These are phyloP conservation scores for Penicillium nucicola DNA, from an alignment of 495 filamentous ascomycete species.

Conservation along the genomic window DNA sequence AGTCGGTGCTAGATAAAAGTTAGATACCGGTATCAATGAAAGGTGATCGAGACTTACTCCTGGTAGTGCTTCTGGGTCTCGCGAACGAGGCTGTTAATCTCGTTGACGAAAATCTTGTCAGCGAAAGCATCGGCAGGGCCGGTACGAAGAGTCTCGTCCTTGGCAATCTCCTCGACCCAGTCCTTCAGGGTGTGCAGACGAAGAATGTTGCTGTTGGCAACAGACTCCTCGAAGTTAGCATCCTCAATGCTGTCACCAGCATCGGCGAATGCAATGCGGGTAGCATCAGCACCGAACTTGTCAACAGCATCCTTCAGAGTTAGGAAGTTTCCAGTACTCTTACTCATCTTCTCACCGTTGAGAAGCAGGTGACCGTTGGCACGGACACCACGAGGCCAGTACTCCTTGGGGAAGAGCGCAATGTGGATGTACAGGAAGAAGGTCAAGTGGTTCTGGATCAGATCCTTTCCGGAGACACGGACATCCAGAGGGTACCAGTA, in stretches of 20 bases:
- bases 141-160: slow-evolving; percentile 68
- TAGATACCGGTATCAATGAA: slow-evolving; percentile 18
- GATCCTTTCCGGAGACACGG: slow-evolving; percentile 78
- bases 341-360: slow-evolving; percentile 97
- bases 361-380: slow-evolving; percentile 90
- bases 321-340: slow-evolving; percentile 93
- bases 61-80: slow-evolving; percentile 76
- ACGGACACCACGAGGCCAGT: slow-evolving; percentile 81
- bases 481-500: slow-evolving; percentile 97
- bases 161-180: slow-evolving; percentile 84
- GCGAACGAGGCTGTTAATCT: slow-evolving; percentile 78
- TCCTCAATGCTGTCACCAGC: slow-evolving; percentile 93
- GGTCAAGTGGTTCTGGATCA: slow-evolving; percentile 86
- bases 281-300: slow-evolving; percentile 94
- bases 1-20: slow-evolving; percentile 57
- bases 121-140: slow-evolving; percentile 74
- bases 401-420: slow-evolving; percentile 80
- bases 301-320: slow-evolving; percentile 80
- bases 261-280: slow-evolving; percentile 87
- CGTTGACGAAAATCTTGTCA: slow-evolving; percentile 89
- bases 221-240: slow-evolving; percentile 95
- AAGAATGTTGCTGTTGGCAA: slow-evolving; percentile 87
- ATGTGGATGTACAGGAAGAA: slow-evolving; percentile 96
- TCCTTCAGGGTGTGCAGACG: slow-evolving; percentile 81
- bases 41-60: slow-evolving; percentile 38